Evolutionary conservation across 805 yeast species (phyloP).

Genomic region (Saccharomycopsis guyanensis): DNA sequence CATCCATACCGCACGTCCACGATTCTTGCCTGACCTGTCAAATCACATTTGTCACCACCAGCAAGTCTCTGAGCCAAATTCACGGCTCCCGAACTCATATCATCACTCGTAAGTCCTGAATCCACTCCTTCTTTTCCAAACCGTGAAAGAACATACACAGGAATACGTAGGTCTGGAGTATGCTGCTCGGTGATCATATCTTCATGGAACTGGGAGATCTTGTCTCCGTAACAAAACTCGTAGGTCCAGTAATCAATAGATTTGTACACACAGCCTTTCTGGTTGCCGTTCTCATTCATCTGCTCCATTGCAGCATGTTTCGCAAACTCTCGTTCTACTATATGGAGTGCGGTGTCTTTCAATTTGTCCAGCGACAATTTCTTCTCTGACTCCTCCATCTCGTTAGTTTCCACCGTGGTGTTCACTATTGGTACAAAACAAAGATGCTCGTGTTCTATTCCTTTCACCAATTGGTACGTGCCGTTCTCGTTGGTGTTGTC

Average conservation of each 20-base stretch:
- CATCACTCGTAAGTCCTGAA: neutral
- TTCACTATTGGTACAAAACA: neutral
- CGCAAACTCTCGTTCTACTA: neutral
- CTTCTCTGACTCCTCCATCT: neutral
- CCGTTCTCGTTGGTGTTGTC: too few relatives aligned
- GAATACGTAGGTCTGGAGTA: slow-evolving; percentile 2
- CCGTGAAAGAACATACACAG: slow-evolving; percentile 5
- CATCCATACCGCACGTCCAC: slow-evolving; percentile 54
- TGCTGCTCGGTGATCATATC: neutral
- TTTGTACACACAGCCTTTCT: slow-evolving; percentile 3
- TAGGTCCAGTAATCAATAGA: slow-evolving; percentile 20
- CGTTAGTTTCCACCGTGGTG: neutral
- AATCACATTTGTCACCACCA: slow-evolving; percentile 53
- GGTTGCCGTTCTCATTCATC: neutral
- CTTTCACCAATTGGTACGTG: too few relatives aligned
- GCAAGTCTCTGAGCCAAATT: slow-evolving; percentile 26
- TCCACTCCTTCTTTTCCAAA: slow-evolving; percentile 1
- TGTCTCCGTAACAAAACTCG: slow-evolving; percentile 14
- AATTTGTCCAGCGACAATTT: neutral
- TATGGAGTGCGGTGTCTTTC: neutral
- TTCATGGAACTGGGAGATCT: slow-evolving; percentile 17
- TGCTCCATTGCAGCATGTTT: neutral
- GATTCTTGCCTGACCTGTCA: slow-evolving; percentile 44
- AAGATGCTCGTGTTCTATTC: too few relatives aligned
- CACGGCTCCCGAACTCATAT: neutral